Percentiles rank a stretch among this genome's conserved stretches.
Conservation (phyloP, 2,329 filamentous ascomycete species). For the Diaporthe sp. region DNA sequence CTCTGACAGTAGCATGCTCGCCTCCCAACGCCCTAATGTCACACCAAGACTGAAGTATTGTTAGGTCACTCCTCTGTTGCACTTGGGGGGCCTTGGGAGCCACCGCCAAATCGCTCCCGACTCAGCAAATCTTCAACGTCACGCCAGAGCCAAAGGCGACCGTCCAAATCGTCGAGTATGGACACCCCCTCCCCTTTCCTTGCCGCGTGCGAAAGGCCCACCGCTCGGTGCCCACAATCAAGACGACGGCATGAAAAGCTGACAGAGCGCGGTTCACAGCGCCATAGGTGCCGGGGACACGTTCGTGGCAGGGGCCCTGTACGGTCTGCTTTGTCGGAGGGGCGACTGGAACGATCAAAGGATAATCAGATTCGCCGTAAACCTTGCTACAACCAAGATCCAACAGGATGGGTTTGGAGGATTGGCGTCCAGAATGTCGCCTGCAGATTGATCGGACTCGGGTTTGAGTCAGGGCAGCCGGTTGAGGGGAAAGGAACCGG, state of each 20-base stretch:
- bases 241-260: constrained; percentile 24
- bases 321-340: constrained; percentile 66
- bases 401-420: constrained; percentile 74
- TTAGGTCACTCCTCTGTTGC: constrained; percentile 56
- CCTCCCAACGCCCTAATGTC: constrained; percentile 5
- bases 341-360: constrained; percentile 62
- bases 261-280: constrained; percentile 54
- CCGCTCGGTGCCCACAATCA: constrained; percentile 17
- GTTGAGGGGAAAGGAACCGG: constrained; percentile 4
- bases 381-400: constrained; percentile 77
- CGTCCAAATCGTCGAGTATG: constrained; percentile 72
- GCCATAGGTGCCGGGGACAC: constrained; percentile 82
- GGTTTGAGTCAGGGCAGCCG: constrained; percentile 34
- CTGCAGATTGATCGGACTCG: constrained; percentile 35
- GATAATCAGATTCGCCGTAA: constrained; percentile 69
- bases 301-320: constrained; percentile 80
- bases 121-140: constrained; percentile 42
- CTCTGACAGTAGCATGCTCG: constrained; percentile 5
- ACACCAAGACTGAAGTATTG: constrained; percentile 30
- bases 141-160: constrained; percentile 49
- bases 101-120: constrained; percentile 56
- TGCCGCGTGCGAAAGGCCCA: not conserved
- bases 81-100: constrained; percentile 63
- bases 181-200: not conserved
- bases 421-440: constrained; percentile 52